phyloP scores from a whole-genome alignment of 148 eudicot genomes.

The Selenicereus undatus region DNA sequence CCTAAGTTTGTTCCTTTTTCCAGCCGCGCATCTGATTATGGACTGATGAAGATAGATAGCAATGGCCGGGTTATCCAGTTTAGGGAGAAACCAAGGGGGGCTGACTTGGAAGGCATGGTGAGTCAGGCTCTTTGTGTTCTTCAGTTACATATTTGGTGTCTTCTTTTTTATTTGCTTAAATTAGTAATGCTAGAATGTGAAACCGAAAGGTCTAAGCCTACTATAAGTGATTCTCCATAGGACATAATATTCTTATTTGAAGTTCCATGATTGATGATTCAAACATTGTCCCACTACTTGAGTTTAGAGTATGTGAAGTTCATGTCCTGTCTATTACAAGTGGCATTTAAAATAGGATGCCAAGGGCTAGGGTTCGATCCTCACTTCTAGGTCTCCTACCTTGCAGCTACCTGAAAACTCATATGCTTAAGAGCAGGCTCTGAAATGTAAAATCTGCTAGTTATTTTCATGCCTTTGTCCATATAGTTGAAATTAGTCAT shows the following conservation, averaged over 20 bases:
- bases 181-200: too few species aligned
- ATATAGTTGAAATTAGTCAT: background rate
- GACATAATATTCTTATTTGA: too few species aligned
- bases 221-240: background rate
- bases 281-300: too few species aligned
- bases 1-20: conserved; percentile 12
- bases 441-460: too few species aligned
- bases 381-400: too few species aligned
- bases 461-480: background rate
- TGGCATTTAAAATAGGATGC: too few species aligned
- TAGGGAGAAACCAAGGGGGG: conserved; percentile 60
- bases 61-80: conserved; percentile 62
- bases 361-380: too few species aligned
- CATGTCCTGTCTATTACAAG: too few species aligned
- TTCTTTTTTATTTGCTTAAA: background rate
- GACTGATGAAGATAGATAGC: conserved; percentile 73
- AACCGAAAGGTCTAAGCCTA: too few species aligned
- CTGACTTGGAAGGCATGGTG: conserved; percentile 64
- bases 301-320: too few species aligned
- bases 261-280: background rate
- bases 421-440: too few species aligned
- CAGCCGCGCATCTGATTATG: conserved; percentile 76
- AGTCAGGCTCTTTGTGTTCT: background rate
- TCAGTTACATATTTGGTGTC: background rate
- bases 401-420: too few species aligned